Percentiles rank a stretch among this genome's conserved stretches.
These are phyloP conservation scores for Gymnopilus junonius DNA, from an alignment of 768 basidiomycete species.

Conservation along the genomic window DNA sequence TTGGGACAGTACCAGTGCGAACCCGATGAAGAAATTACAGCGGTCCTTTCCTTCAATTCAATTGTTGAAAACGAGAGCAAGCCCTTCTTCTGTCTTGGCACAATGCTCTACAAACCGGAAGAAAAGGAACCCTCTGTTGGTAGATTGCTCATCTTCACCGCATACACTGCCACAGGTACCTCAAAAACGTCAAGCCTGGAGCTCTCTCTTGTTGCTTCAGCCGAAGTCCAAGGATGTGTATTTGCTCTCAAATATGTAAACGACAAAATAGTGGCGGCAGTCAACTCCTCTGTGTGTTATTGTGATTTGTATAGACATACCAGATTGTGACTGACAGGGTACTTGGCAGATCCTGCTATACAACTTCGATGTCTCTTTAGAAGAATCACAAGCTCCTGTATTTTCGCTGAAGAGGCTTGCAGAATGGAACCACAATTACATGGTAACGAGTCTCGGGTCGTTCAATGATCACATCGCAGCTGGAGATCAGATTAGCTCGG, in stretches of 20 bases:
- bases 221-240: constrained; percentile 65
- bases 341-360: constrained; percentile 50
- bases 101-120: constrained; percentile 41
- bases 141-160: constrained; percentile 61
- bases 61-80: constrained; percentile 32
- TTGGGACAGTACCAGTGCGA: constrained; percentile 53
- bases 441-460: constrained; percentile 68
- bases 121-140: constrained; percentile 61
- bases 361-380: constrained; percentile 36
- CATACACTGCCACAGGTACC: constrained; percentile 29
- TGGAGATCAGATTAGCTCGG: constrained; percentile 83
- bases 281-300: constrained; percentile 73
- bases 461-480: constrained; percentile 60
- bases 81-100: constrained; percentile 56
- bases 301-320: not conserved
- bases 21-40: constrained; percentile 64
- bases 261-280: constrained; percentile 64
- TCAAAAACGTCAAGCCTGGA: constrained; percentile 31
- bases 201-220: constrained; percentile 45
- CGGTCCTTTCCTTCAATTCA: constrained; percentile 45
- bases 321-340: not conserved
- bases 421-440: constrained; percentile 84
- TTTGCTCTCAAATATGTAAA: constrained; percentile 60
- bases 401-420: constrained; percentile 47
- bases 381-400: constrained; percentile 33